Percentiles rank a stretch among this genome's conserved stretches.
Evolutionary conservation across 108 stramenopile species (phyloP).

Genomic region (Cyclotella choctawhatcheeana): DNA sequence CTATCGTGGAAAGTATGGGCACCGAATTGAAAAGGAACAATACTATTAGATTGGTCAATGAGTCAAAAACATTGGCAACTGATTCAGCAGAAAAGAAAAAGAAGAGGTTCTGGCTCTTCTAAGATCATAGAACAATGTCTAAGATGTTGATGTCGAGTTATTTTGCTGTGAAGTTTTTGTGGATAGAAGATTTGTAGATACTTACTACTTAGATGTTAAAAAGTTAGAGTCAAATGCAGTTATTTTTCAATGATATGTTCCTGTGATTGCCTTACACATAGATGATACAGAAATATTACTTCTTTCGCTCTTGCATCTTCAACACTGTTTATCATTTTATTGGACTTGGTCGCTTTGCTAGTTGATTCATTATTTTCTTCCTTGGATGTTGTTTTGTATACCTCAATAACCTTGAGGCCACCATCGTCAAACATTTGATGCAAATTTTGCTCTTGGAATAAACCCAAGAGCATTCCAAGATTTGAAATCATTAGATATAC

Average conservation of each 20-base stretch:
- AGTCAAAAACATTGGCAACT: conserved; percentile 6
- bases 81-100: conserved; percentile 6
- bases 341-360: too few relatives aligned
- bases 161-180: background rate
- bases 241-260: too few relatives aligned
- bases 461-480: conserved; percentile 1
- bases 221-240: too few relatives aligned
- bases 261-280: background rate
- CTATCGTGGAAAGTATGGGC: conserved; percentile 26
- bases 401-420: too few relatives aligned
- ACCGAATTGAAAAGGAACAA: conserved; percentile 24
- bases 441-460: too few relatives aligned
- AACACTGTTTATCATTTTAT: too few relatives aligned
- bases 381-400: too few relatives aligned
- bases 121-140: background rate
- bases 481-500: conserved; percentile 10
- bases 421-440: too few relatives aligned
- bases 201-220: too few relatives aligned
- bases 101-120: conserved; percentile 29
- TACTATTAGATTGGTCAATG: conserved; percentile 23
- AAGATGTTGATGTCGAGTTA: background rate
- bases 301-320: background rate
- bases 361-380: too few relatives aligned
- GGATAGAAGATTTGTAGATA: too few relatives aligned
- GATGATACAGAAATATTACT: background rate